These are phyloP conservation scores for Exophiala sp. DNA, from an alignment of 2,329 filamentous ascomycete genomes.

Conservation along the genomic window DNA sequence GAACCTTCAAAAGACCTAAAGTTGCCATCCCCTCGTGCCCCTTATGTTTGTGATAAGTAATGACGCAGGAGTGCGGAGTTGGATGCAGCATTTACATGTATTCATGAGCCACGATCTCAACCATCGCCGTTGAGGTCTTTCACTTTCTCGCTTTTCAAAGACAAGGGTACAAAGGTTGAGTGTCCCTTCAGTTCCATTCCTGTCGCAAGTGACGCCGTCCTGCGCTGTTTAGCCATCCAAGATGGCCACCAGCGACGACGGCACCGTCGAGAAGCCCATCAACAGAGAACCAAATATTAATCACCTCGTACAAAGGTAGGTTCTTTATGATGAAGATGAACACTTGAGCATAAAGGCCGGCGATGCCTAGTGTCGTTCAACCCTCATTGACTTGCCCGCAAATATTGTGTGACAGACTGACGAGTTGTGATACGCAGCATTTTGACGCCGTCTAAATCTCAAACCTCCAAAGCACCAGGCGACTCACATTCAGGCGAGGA, in stretches of 20 bases:
- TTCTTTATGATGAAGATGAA: neutral
- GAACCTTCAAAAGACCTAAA: no score
- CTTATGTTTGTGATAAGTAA: no score
- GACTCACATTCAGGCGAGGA: neutral
- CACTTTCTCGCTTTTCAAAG: neutral
- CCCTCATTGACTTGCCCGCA: neutral
- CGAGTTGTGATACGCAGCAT: neutral
- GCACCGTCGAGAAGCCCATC: conserved; percentile 29
- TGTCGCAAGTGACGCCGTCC: neutral
- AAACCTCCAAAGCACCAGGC: no score
- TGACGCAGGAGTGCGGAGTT: no score
- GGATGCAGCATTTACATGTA: no score
- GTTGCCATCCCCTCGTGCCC: no score
- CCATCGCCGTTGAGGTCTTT: neutral
- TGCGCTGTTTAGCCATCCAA: neutral
- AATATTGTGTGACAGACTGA: neutral
- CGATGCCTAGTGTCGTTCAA: no score
- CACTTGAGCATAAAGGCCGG: neutral
- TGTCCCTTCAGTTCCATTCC: neutral
- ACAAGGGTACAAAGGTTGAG: neutral
- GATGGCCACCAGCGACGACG: conserved; percentile 11
- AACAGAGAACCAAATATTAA: conserved; percentile 33
- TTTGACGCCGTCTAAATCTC: neutral
- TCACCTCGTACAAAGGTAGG: conserved; percentile 22
- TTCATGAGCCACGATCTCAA: neutral